Percentiles rank a stretch among this genome's conserved stretches.
phyloP scores from a whole-genome alignment of 768 basidiomycete species.

The Gautieria morchelliformis region DNA sequence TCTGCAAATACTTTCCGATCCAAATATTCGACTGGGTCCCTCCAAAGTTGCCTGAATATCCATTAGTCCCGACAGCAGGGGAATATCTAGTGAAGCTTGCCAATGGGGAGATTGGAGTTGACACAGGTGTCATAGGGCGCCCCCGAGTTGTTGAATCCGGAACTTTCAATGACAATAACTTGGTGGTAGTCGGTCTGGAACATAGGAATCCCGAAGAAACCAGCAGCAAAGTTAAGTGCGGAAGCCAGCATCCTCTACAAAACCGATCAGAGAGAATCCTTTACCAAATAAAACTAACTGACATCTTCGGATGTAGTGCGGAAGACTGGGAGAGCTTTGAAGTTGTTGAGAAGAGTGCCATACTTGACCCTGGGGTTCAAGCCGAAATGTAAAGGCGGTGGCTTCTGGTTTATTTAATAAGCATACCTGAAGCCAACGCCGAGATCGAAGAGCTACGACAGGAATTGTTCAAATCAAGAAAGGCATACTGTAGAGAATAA shows the following conservation, averaged over 20 bases:
- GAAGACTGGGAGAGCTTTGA: conserved; percentile 66
- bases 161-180: conserved; percentile 61
- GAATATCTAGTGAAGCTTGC: conserved; percentile 15
- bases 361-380: conserved; percentile 57
- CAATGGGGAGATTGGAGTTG: background rate
- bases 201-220: conserved; percentile 67
- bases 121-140: conserved; percentile 27
- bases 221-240: conserved; percentile 47
- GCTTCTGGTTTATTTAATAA: too few relatives aligned
- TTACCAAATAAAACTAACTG: background rate
- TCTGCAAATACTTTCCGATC: conserved; percentile 30
- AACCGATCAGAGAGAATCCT: background rate
- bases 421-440: too few relatives aligned
- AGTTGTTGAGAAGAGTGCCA: conserved; percentile 44
- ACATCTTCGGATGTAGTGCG: conserved; percentile 62
- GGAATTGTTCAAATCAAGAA: too few relatives aligned
- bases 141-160: conserved; percentile 41
- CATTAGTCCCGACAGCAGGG: conserved; percentile 11
- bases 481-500: background rate
- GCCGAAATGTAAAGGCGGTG: conserved; percentile 1
- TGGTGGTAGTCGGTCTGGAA: conserved; percentile 63
- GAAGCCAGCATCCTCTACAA: conserved; percentile 53
- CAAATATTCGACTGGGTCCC: conserved; percentile 21
- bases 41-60: conserved; percentile 16
- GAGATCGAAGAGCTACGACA: too few relatives aligned